Percentiles rank a stretch among this genome's conserved stretches.
Evolutionary conservation across 192 early-diverging fungal species (phyloP).

Genomic region (Rhizoclosmatium sp.): DNA sequence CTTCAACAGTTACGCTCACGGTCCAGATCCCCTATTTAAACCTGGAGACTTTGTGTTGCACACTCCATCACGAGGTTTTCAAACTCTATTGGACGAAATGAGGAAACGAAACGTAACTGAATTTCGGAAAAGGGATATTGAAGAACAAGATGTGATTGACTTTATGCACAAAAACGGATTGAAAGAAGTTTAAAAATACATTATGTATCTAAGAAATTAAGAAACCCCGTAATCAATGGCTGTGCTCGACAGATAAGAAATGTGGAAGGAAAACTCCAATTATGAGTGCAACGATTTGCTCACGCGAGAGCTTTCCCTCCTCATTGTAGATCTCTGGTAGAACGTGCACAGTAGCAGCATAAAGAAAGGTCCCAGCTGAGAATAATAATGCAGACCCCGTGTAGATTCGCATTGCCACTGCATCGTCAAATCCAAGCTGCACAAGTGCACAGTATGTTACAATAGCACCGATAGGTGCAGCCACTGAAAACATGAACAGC

Average conservation of each 20-base stretch:
- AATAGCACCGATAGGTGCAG: conserved; percentile 86
- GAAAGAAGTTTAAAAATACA: not conserved
- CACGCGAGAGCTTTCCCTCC: conserved; percentile 43
- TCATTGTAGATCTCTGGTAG: conserved; percentile 67
- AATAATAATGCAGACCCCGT: conserved; percentile 87
- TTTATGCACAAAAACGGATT: not conserved
- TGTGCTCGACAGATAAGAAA: conserved; percentile 37
- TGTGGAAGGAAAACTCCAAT: conserved; percentile 60
- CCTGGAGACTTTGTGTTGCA: conserved; percentile 21
- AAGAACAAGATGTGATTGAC: not conserved
- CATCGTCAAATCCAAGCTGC: conserved; percentile 41
- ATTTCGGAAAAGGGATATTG: not conserved
- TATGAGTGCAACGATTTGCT: conserved; percentile 57
- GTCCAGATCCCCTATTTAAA: not conserved
- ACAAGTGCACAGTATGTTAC: conserved; percentile 54
- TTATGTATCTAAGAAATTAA: not conserved
- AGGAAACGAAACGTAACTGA: conserved; percentile 11
- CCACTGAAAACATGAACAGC: conserved; percentile 79
- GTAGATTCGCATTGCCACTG: conserved; percentile 68
- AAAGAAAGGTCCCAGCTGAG: conserved; percentile 84
- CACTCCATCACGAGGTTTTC: not conserved
- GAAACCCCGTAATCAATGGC: conserved; percentile 20
- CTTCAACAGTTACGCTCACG: conserved; percentile 4
- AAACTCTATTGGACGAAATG: not conserved
- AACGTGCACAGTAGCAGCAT: conserved; percentile 90